Conservation (phyloP, 176 grass and related monocot species). For the Rhynchospora pubera region DNA sequence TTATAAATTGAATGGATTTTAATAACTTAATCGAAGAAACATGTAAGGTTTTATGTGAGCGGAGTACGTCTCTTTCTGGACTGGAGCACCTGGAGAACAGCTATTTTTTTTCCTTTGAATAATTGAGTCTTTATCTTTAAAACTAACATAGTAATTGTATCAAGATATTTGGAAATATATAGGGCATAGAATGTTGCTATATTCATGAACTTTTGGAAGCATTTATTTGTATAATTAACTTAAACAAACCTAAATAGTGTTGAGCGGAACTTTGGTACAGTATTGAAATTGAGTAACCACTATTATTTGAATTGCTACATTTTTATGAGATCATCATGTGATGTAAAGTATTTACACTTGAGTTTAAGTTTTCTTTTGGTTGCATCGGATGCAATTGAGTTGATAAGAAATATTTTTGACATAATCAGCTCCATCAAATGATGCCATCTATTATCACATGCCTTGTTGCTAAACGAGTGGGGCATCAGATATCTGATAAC, state of each 20-base stretch:
- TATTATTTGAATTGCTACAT: too few species aligned
- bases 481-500: slow-evolving; percentile 67
- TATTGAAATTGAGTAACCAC: neutral
- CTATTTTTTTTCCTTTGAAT: neutral
- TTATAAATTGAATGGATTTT: neutral
- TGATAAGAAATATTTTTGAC: neutral
- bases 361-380: neutral
- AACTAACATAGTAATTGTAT: neutral
- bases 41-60: neutral
- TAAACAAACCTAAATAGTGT: neutral
- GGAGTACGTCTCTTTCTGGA: slow-evolving; percentile 15
- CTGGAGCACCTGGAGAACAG: neutral
- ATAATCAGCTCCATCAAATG: slow-evolving; percentile 76
- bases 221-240: neutral
- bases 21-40: neutral
- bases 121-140: neutral
- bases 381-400: neutral
- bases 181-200: neutral
- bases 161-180: neutral
- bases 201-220: neutral
- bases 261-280: neutral
- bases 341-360: neutral
- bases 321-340: neutral
- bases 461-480: slow-evolving; percentile 77
- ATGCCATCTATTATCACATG: slow-evolving; percentile 90